Conservation (phyloP, 1,139 yeast genomes). For the Tardiomyces digboiensis region DNA sequence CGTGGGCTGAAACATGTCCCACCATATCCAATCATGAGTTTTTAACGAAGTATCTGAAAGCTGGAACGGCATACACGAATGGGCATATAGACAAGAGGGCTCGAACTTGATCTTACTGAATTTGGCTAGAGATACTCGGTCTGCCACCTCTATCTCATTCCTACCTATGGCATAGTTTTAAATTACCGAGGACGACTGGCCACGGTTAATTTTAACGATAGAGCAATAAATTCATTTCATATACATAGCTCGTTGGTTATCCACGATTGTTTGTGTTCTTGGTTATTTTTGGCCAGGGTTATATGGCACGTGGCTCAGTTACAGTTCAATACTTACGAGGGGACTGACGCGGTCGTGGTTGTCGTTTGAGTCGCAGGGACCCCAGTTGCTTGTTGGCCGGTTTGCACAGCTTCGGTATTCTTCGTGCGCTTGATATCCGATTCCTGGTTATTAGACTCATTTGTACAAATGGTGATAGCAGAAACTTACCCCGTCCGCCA, state of each 20-base stretch:
- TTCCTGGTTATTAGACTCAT: not conserved
- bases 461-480: not conserved
- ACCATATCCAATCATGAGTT: not conserved
- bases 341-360: not conserved
- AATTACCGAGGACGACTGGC: too few relatives aligned
- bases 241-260: too few relatives aligned
- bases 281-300: too few relatives aligned
- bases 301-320: not conserved
- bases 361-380: not conserved
- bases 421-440: not conserved
- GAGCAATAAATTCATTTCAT: too few relatives aligned
- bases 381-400: too few relatives aligned
- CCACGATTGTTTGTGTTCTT: too few relatives aligned
- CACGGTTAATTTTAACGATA: too few relatives aligned
- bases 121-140: too few relatives aligned
- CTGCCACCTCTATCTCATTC: too few relatives aligned
- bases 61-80: not conserved
- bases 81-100: not conserved
- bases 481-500: conserved; percentile 1
- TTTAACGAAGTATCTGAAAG: conserved; percentile 1
- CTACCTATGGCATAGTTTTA: too few relatives aligned
- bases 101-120: not conserved
- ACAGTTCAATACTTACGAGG: not conserved
- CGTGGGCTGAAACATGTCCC: conserved; percentile 3
- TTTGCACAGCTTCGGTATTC: not conserved